Evolutionary conservation across 345 rosid genomes (phyloP).

Genomic region (Rhodamnia argentea): DNA sequence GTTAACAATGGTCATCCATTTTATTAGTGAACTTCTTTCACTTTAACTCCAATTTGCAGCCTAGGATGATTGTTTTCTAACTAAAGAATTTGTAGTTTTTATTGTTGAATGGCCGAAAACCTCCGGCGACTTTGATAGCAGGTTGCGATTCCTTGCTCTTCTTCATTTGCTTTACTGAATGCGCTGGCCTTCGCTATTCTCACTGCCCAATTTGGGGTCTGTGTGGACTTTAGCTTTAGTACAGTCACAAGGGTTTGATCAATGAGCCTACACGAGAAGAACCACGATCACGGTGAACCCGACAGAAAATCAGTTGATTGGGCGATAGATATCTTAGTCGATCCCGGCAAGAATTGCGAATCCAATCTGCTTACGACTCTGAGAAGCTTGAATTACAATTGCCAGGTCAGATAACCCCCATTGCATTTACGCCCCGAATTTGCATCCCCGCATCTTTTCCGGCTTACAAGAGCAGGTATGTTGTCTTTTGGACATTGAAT

Average conservation of each 20-base stretch:
- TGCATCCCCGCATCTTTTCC: not conserved
- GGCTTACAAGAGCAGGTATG: not conserved
- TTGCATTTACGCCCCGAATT: not conserved
- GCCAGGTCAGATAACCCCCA: not conserved
- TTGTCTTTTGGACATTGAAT: not conserved
- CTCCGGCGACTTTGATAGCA: not conserved
- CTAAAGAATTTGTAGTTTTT: not conserved
- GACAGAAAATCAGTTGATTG: not conserved
- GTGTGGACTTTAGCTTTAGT: not conserved
- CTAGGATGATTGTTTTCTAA: not conserved
- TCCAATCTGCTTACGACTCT: not conserved
- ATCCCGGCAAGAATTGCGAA: not conserved
- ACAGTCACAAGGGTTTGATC: not conserved
- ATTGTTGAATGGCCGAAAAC: not conserved
- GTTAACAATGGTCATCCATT: not conserved
- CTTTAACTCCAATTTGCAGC: not conserved
- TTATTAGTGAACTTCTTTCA: not conserved
- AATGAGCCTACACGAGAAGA: not conserved
- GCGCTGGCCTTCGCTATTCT: not conserved
- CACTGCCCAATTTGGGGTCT: not conserved
- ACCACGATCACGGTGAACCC: not conserved
- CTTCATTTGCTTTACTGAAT: not conserved
- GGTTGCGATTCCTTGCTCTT: not conserved
- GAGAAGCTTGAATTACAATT: not conserved
- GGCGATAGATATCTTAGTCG: not conserved